A percentile compares a stretch with the other conserved stretches of the same genome.
These are phyloP conservation scores for Debaryomycetaceae sp. DNA, from an alignment of 1,139 yeast species.

Conservation along the genomic window DNA sequence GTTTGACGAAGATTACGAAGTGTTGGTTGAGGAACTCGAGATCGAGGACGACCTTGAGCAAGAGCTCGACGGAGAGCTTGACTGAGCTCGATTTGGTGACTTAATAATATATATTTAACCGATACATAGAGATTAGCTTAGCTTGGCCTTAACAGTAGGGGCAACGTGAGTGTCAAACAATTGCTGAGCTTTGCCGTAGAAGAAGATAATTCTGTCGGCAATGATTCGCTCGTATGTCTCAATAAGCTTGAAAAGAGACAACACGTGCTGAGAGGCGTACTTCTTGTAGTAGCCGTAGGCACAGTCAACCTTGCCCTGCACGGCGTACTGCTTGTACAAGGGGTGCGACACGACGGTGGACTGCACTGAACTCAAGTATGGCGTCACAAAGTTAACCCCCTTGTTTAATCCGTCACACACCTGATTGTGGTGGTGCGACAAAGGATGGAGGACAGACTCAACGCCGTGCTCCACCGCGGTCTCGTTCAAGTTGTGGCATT, in stretches of 20 bases:
- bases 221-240: slow-evolving; percentile 29
- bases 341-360: slow-evolving; percentile 23
- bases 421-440: slow-evolving; percentile 30
- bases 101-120: slow-evolving; percentile 2
- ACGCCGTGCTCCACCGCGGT: slow-evolving; percentile 26
- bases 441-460: slow-evolving; percentile 34
- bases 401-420: slow-evolving; percentile 33
- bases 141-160: slow-evolving; percentile 11
- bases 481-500: slow-evolving; percentile 35
- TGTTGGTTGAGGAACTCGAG: slow-evolving; percentile 1
- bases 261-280: slow-evolving; percentile 25
- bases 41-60: slow-evolving; percentile 7
- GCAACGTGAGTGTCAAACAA: slow-evolving; percentile 13
- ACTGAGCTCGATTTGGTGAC: background rate
- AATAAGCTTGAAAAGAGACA: slow-evolving; percentile 25
- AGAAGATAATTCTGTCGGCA: slow-evolving; percentile 16
- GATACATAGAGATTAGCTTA: slow-evolving; percentile 6
- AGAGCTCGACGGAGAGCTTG: slow-evolving; percentile 2
- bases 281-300: slow-evolving; percentile 17
- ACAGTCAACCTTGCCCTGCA: slow-evolving; percentile 24
- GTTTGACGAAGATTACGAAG: slow-evolving; percentile 4
- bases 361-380: slow-evolving; percentile 30
- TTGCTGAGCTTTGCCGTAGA: slow-evolving; percentile 14
- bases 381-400: slow-evolving; percentile 27
- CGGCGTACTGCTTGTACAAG: slow-evolving; percentile 29